Base-by-base conservation (phyloP, 352 stramenopile genomes). In the Globisporangium sylvaticum region DNA sequence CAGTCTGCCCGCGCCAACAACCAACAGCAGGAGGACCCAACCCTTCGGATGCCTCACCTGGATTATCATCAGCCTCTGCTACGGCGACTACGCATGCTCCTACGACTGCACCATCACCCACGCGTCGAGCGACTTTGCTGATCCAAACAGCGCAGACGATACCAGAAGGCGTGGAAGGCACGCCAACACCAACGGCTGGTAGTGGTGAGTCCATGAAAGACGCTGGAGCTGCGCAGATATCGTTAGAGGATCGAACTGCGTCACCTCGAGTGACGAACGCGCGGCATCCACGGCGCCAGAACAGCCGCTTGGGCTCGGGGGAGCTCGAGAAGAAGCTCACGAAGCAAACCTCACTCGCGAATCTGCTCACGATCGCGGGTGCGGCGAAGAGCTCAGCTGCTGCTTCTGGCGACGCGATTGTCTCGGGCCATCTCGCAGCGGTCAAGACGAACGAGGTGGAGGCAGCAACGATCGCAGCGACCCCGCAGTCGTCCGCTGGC, bases 401-500 rank as follows among this genome's bases (percentile, higher is more conserved):
- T 37, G 0, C 29, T 46, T 22, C n/a, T 31, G 67, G 56, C 1
- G 39, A 42, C 48, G 54, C 59, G 10, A 34, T 69, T 22, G 44
- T 69, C 2, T 69, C 64, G 1, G 64, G 58, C 1, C 67, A 79
- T 32, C 37, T 79, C n/a, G 68, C 71, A 9, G 31, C 69, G 20
- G 53, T 75, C 37, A 75, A 76, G 27, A 42, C 67, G 10, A 80
- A 54, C 53, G 76, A 78, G 22, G 48, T 77, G 24, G 64, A 75
- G 25, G 64, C 71, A 8, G 69, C 70, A 22, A 71, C 73, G 34
- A 83, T 80, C 39, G 73, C 75, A 39, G 50, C 73, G 15, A 75
- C 70, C 1, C 60, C 70, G 5, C 31, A 70, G 27, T 44, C 53
- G 12, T 25, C 2, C 55, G 20, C 31, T 44, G 55, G 55, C n/a